These are phyloP conservation scores for Penicillium fuscoglaucum DNA, from an alignment of 2,329 filamentous ascomycete genomes.

Conservation along the genomic window DNA sequence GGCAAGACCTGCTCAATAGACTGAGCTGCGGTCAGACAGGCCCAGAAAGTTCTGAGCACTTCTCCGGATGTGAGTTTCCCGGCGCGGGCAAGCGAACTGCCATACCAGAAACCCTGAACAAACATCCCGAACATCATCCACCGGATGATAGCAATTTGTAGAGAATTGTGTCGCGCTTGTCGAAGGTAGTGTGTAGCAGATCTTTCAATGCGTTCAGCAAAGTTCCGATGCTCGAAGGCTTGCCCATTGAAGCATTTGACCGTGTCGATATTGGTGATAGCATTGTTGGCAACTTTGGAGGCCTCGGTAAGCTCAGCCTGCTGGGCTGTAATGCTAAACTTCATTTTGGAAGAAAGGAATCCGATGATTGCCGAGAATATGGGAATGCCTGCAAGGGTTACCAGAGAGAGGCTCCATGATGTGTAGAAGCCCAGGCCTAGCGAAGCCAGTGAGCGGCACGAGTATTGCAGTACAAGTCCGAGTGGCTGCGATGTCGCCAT, in stretches of 20 bases:
- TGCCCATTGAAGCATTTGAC: slow-evolving; percentile 86
- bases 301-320: slow-evolving; percentile 66
- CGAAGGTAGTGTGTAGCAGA: slow-evolving; percentile 65
- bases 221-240: slow-evolving; percentile 66
- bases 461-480: slow-evolving; percentile 66
- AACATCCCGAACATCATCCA: slow-evolving; percentile 78
- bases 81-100: slow-evolving; percentile 65
- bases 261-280: slow-evolving; percentile 73
- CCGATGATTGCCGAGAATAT: slow-evolving; percentile 62
- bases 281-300: slow-evolving; percentile 69
- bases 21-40: slow-evolving; percentile 73
- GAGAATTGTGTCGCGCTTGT: slow-evolving; percentile 67
- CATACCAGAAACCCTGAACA: slow-evolving; percentile 88
- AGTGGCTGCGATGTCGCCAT: slow-evolving; percentile 76
- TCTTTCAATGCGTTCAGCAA: slow-evolving; percentile 56
- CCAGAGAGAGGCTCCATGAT: slow-evolving; percentile 81
- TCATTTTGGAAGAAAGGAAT: slow-evolving; percentile 61
- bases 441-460: slow-evolving; percentile 64
- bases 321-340: slow-evolving; percentile 68
- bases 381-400: slow-evolving; percentile 73
- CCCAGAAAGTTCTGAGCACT: slow-evolving; percentile 82
- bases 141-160: slow-evolving; percentile 71
- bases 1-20: slow-evolving; percentile 72
- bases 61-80: slow-evolving; percentile 62
- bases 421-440: slow-evolving; percentile 72